Evolutionary conservation across 129 eudicot genomes (phyloP), one percentile per base, ranked within the genome.

Genomic region (Saposhnikovia divaricata): DNA sequence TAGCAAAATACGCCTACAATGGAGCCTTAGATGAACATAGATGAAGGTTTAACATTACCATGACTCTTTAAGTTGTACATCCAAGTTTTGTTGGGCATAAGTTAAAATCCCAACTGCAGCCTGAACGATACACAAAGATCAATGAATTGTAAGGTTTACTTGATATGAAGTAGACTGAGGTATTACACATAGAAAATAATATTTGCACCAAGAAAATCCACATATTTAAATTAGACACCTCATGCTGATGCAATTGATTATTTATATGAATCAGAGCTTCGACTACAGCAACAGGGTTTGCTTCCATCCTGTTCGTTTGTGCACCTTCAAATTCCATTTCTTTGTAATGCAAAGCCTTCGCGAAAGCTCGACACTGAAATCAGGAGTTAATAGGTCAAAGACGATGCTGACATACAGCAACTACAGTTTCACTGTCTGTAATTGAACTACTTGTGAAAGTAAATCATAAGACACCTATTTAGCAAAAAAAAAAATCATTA

Each of bases 251-350:
- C 81, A 96, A 90, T 81, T 96, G 99, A 80, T 83, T 96, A 82
- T 96, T 96, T 85, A 96, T 92, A 88, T 96, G 99, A 85, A 96
- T 96, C 79, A 96, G 93, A 63, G 95, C 90, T 89, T 96, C 99
- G 39, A 92, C 99, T 55, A 92, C 96, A 85, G 99, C 91, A 84
- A 90, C 96, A 75, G 99, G 99, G 85, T 92, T 92, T 25, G 93
- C 96, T 68, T 96, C 99, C 99, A 89, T 96, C 90, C 83, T 96
- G 81, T 89, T 90, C 44, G 97, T 85, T 65, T 87, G 90, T 50
- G 97, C 94, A 82, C 99, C 96, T 85, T 95, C 99, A 84, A 96
- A 96, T 83, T 92, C 98, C 98, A 96, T 96, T 84, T 96, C 99
- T 85, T 92, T 96, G 80, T 96, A 96, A 85, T 92, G 99, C 84